Percentiles rank a stretch among this genome's conserved stretches.
These are phyloP conservation scores for Exophiala sp. DNA, from an alignment of 2,329 filamentous ascomycete species.

Conservation along the genomic window DNA sequence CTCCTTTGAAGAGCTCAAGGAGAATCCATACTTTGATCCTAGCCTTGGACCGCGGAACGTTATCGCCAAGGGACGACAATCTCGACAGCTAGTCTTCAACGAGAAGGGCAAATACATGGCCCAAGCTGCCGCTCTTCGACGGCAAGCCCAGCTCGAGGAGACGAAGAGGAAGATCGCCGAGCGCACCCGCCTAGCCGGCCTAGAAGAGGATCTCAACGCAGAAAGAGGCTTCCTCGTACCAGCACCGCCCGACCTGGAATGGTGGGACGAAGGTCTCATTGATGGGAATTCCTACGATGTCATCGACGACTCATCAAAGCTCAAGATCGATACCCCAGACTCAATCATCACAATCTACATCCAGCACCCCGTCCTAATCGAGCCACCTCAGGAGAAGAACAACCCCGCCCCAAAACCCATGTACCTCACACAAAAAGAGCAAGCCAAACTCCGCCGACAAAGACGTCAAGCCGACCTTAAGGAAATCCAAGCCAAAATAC, in stretches of 20 bases:
- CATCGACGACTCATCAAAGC: conserved; percentile 60
- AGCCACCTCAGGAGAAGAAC: conserved; percentile 86
- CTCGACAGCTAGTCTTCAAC: conserved; percentile 82
- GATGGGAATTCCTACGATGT: conserved; percentile 70
- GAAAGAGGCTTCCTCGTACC: conserved; percentile 88
- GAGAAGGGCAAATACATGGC: conserved; percentile 96
- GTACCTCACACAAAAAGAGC: conserved; percentile 86
- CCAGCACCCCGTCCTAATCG: conserved; percentile 86
- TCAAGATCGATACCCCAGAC: conserved; percentile 75
- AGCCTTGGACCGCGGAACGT: conserved; percentile 59
- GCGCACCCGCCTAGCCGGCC: conserved; percentile 81
- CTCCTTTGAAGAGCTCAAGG: conserved; percentile 56
- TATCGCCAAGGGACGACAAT: conserved; percentile 60
- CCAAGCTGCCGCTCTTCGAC: conserved; percentile 82
- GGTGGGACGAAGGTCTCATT: conserved; percentile 93
- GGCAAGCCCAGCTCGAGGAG: conserved; percentile 82
- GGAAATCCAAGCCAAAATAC: conserved; percentile 93
- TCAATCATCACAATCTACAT: conserved; percentile 86
- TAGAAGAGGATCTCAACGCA: conserved; percentile 83
- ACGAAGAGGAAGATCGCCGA: conserved; percentile 93
- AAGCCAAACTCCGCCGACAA: conserved; percentile 84
- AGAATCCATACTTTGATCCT: conserved; percentile 82
- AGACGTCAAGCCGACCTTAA: conserved; percentile 89
- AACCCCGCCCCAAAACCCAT: conserved; percentile 78
- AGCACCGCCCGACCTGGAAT: conserved; percentile 82